Percentiles rank a stretch among this genome's conserved stretches.
Evolutionary conservation across 805 yeast species (phyloP).

Genomic region (Ogataea dorogensis): DNA sequence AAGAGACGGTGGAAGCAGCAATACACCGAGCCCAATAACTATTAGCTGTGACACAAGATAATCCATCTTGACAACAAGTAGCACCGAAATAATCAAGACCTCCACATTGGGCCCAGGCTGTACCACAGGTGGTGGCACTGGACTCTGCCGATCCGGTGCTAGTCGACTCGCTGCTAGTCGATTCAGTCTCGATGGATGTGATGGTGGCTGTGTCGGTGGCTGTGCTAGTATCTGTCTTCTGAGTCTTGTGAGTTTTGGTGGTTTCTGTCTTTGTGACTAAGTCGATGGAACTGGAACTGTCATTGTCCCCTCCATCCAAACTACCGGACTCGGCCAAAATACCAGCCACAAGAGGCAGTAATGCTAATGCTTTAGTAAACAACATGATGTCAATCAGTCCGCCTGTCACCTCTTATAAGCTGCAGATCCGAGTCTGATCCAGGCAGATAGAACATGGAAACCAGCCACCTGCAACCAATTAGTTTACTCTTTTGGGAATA

Average conservation of each 20-base stretch:
- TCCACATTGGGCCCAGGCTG: conserved; percentile 33
- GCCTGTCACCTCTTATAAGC: conserved; percentile 7
- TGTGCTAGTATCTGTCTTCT: neutral
- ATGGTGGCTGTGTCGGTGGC: neutral
- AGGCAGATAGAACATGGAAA: conserved; percentile 6
- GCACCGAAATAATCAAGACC: conserved; percentile 29
- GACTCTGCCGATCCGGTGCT: neutral
- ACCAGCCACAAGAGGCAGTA: conserved; percentile 11
- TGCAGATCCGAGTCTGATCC: conserved; percentile 1
- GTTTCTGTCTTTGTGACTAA: too few relatives aligned
- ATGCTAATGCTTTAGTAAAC: conserved; percentile 15
- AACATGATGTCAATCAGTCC: too few relatives aligned
- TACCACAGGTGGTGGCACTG: conserved; percentile 20
- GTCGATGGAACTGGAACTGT: too few relatives aligned
- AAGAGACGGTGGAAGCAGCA: conserved; percentile 23
- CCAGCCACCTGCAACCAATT: conserved; percentile 22
- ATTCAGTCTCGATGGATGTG: conserved; percentile 1
- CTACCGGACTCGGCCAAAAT: conserved; percentile 18
- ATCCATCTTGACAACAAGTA: conserved; percentile 28
- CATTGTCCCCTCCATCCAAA: conserved; percentile 11
- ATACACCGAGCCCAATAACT: conserved; percentile 33
- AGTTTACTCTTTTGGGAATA: conserved; percentile 17
- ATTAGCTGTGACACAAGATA: conserved; percentile 25
- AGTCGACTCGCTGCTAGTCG: neutral
- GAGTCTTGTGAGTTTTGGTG: conserved; percentile 1